A percentile compares a stretch with the other conserved stretches of the same genome.
phyloP scores from a whole-genome alignment of 768 basidiomycete genomes.

The Leccinum barrowsii region DNA sequence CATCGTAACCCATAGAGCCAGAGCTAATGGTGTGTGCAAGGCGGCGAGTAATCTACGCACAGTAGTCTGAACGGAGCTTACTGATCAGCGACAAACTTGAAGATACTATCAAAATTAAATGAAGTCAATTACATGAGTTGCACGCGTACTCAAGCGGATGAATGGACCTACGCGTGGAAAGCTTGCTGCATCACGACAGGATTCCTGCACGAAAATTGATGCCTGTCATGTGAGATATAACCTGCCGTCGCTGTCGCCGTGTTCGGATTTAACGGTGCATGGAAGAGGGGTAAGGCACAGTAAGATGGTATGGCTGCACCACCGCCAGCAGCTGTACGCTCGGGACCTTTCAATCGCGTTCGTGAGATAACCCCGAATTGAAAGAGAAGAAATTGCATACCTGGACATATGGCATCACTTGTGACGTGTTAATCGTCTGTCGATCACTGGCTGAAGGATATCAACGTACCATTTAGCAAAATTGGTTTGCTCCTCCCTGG shows the following conservation, averaged over 20 bases:
- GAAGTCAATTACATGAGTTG: background rate
- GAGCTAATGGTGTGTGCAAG: slow-evolving; percentile 35
- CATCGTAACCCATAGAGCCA: slow-evolving; percentile 43
- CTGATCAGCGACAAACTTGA: slow-evolving; percentile 45
- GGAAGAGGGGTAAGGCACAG: slow-evolving; percentile 54
- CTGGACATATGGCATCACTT: slow-evolving; percentile 51
- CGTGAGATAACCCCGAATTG: background rate
- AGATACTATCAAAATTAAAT: slow-evolving; percentile 36
- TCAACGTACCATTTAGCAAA: slow-evolving; percentile 50
- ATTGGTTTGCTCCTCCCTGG: slow-evolving; percentile 49
- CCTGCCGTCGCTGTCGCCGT: slow-evolving; percentile 32
- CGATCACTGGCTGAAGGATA: background rate
- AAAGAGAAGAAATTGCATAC: slow-evolving; percentile 22
- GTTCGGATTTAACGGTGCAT: slow-evolving; percentile 32
- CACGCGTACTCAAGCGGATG: background rate
- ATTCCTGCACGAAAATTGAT: slow-evolving; percentile 51
- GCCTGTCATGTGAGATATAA: slow-evolving; percentile 56
- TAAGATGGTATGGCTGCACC: slow-evolving; percentile 47
- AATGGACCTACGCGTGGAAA: slow-evolving; percentile 52
- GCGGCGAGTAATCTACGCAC: background rate
- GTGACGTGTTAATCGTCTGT: background rate
- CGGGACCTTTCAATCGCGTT: slow-evolving; percentile 38
- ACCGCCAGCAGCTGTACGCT: slow-evolving; percentile 41
- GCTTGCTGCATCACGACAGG: slow-evolving; percentile 52
- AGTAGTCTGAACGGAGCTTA: slow-evolving; percentile 9